Evolutionary conservation across 139 green algal genomes (phyloP), one percentile per base, ranked within the genome.

Genomic region (Volvox reticuliferus): DNA sequence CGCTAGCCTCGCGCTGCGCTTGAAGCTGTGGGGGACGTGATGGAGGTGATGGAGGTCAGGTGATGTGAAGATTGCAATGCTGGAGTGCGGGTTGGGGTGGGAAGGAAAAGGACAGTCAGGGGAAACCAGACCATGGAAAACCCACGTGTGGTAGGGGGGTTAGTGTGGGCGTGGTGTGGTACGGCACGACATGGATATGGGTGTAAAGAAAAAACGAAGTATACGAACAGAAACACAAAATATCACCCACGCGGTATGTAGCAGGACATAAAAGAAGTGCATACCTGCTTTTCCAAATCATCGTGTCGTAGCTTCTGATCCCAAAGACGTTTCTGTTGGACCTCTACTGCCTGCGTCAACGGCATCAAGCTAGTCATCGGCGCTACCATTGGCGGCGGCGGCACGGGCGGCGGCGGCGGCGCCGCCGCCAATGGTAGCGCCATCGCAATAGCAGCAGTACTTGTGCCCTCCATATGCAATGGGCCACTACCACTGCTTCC

Each of bases 251-350:
- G 44, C 44, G 9, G 44, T n/a, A n/a, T n/a, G n/a, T n/a, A n/a
- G n/a, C n/a, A n/a, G n/a, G n/a, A n/a, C 44, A 55, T 9, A 55
- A 55, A 14, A 9, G 9, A 55, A 55, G 5, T 55, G 5, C 85
- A 1, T 50, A 90, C 86, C 86, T 84, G 73, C 32, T 85, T 76
- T 50, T 90, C 86, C 86, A 90, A 73, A 18, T 90, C 75, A 22
- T 90, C 86, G 44, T 90, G 73, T 1, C 86, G 73, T n/a, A 90
- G 50, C 75, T 90, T 90, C 55, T 84, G 73, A 61, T 85, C 50
- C 86, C 86, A 90, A 32, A 90, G n/a, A 26, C 75, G 86, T 73
- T 90, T 84, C 30, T 77, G 28, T 33, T 90, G 86, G 50, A 14
- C 75, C 86, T 65, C 75, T 32, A 85, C 22, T 20, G 50, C 86